These are phyloP conservation scores for Phytophthora nicotianae DNA, from an alignment of 352 stramenopile species.

Conservation along the genomic window DNA sequence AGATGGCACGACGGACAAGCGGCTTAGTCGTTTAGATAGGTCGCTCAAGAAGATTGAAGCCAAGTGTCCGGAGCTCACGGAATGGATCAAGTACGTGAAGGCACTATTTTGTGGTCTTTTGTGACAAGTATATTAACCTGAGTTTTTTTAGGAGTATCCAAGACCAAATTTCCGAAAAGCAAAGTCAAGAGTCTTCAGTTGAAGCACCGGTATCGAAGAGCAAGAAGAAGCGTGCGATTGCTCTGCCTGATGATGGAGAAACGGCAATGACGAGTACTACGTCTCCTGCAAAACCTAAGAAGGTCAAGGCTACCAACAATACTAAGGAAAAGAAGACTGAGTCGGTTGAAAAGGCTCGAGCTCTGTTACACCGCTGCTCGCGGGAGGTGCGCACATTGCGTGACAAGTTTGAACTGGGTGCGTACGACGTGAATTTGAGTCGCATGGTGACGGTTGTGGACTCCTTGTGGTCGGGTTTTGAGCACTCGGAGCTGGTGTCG, in stretches of 20 bases:
- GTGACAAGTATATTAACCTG: neutral
- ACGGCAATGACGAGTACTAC: neutral
- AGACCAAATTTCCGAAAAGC: slow-evolving; percentile 15
- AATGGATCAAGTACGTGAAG: slow-evolving; percentile 25
- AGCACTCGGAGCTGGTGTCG: slow-evolving; percentile 37
- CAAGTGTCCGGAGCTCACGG: slow-evolving; percentile 30
- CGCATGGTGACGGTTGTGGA: slow-evolving; percentile 53
- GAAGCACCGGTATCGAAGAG: slow-evolving; percentile 9
- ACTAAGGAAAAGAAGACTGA: slow-evolving; percentile 20
- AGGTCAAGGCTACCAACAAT: neutral
- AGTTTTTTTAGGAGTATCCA: slow-evolving; percentile 21
- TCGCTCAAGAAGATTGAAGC: slow-evolving; percentile 19
- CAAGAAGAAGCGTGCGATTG: slow-evolving; percentile 40
- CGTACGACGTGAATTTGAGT: slow-evolving; percentile 52
- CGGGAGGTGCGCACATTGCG: slow-evolving; percentile 38
- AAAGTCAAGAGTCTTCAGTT: too few relatives aligned
- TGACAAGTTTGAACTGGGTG: slow-evolving; percentile 46
- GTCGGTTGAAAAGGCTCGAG: slow-evolving; percentile 30
- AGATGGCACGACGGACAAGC: neutral
- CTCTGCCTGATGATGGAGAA: slow-evolving; percentile 23
- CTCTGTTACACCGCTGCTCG: slow-evolving; percentile 35
- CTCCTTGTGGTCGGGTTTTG: slow-evolving; percentile 43
- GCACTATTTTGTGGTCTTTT: neutral
- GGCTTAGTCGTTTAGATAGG: slow-evolving; percentile 9
- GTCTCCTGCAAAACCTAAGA: slow-evolving; percentile 5